Evolutionary conservation across 2,329 filamentous ascomycete genomes (phyloP), one percentile per base, ranked within the genome.

Genomic region (Aspergillus transmontanensis): DNA sequence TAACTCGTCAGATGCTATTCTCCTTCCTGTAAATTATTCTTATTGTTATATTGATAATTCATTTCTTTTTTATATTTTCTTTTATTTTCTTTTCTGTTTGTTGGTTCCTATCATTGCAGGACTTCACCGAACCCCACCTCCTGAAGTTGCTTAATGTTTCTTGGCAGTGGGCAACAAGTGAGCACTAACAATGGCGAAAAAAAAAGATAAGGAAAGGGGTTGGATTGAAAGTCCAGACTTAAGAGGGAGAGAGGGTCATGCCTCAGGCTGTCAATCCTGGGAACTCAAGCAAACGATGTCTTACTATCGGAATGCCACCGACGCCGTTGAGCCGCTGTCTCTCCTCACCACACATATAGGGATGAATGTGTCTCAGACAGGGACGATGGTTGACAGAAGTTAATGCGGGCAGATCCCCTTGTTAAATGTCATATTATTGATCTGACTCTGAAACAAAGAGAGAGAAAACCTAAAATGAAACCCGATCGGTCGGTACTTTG

Each of bases 61-160:
- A 4, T 26, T 26, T 26, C 3, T 48, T 16, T 30, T 7, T 21
- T 34, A 32, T 30, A 34, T 21, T 21, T n/a, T 26, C 2, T 53
- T 12, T 21, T 32, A 4, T 23, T 30, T 14, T 53, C 5, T n/a
- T 26, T 19, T 53, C 5, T 14, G 26, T n/a, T 53, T 53, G 16
- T 19, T 53, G 30, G 26, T 39, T 55, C 19, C 21, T 39, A 55
- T 55, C 51, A 55, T 55, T 55, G 51, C 51, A 55, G 51, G 32
- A 32, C 36, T 41, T 41, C 36, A 39, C 32, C 30, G 51, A 26
- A 36, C 51, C n/a, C 51, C 51, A 55, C 51, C 30, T 23, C 21
- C 19, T 39, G 32, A 55, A 55, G 32, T 39, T 55, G 51, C 51
- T 55, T 39, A 39, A 55, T 39, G 51, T 32, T 39, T 55, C 51